phyloP scores from a whole-genome alignment of 2,329 filamentous ascomycete genomes.

The Neocucurbitaria cava region DNA sequence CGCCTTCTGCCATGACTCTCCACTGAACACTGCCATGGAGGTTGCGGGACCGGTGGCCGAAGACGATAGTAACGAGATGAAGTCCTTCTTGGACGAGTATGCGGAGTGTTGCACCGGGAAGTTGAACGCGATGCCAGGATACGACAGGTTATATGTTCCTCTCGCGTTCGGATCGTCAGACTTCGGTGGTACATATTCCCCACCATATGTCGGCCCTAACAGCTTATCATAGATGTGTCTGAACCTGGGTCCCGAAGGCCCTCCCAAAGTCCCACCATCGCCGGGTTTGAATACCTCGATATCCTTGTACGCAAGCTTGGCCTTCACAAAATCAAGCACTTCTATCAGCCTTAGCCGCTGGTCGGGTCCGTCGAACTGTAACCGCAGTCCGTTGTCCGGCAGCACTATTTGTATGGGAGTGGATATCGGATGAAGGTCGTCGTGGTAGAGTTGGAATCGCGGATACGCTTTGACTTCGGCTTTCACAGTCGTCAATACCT shows the following conservation, averaged over 20 bases:
- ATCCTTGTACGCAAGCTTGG: slow-evolving; percentile 80
- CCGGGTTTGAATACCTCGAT: slow-evolving; percentile 76
- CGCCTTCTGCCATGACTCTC: slow-evolving; percentile 87
- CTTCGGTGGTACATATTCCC: slow-evolving; percentile 80
- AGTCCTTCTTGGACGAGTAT: slow-evolving; percentile 79
- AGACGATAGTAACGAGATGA: slow-evolving; percentile 84
- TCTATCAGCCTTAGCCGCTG: slow-evolving; percentile 92
- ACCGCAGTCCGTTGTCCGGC: slow-evolving; percentile 82
- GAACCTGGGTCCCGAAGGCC: slow-evolving; percentile 73
- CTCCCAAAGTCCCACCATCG: slow-evolving; percentile 38
- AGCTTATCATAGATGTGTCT: slow-evolving; percentile 89
- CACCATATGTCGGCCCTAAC: slow-evolving; percentile 92
- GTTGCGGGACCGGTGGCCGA: slow-evolving; percentile 77
- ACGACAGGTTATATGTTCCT: slow-evolving; percentile 89
- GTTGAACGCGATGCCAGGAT: slow-evolving; percentile 91
- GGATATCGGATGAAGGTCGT: slow-evolving; percentile 73
- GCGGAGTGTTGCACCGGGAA: slow-evolving; percentile 78
- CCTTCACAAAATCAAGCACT: slow-evolving; percentile 87
- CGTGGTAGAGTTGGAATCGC: slow-evolving; percentile 82
- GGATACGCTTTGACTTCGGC: slow-evolving; percentile 84
- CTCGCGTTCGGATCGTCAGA: slow-evolving; percentile 59
- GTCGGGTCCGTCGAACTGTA: slow-evolving; percentile 93
- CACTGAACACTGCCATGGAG: slow-evolving; percentile 90
- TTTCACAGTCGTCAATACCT: slow-evolving; percentile 86
- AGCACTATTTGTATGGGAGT: slow-evolving; percentile 78